Conservation (phyloP, 2,329 filamentous ascomycete species). For the Colletotrichum paranaense region DNA sequence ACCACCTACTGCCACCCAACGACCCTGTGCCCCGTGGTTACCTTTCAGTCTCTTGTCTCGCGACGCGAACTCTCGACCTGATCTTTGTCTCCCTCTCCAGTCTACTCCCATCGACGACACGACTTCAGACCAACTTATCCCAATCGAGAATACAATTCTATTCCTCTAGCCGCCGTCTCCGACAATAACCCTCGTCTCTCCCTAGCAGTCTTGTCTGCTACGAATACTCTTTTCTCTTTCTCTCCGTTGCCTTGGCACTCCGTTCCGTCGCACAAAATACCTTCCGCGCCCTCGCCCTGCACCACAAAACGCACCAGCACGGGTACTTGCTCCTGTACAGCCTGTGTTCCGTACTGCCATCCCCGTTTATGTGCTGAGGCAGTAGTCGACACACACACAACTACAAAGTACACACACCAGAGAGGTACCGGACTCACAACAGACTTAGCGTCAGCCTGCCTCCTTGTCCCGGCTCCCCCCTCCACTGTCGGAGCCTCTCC, state of each 20-base stretch:
- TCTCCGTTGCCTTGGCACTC: conserved; percentile 11
- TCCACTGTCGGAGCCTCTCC: conserved; percentile 31
- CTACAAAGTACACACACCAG: too few species aligned
- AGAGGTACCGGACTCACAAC: background rate
- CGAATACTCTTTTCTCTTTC: conserved; percentile 7
- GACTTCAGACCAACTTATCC: conserved; percentile 2
- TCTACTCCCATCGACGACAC: background rate
- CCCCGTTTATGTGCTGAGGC: background rate
- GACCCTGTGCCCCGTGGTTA: background rate
- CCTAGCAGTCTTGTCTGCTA: conserved; percentile 9
- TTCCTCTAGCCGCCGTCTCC: background rate
- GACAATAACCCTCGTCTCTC: conserved; percentile 7
- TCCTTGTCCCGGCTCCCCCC: conserved; percentile 1
- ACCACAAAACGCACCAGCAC: conserved; percentile 3
- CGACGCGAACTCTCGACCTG: conserved; percentile 7
- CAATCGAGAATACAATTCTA: background rate
- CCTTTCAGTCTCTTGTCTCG: background rate
- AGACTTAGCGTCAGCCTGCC: background rate
- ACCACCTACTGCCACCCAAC: conserved; percentile 2
- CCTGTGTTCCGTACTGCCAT: background rate
- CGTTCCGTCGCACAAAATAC: conserved; percentile 25
- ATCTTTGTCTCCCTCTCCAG: conserved; percentile 4
- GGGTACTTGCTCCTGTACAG: background rate
- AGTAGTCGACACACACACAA: background rate
- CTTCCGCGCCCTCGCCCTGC: conserved; percentile 7